A percentile compares a stretch with the other conserved stretches of the same genome.
Evolutionary conservation across 768 basidiomycete genomes (phyloP).

Genomic region (Harrya chromipes): DNA sequence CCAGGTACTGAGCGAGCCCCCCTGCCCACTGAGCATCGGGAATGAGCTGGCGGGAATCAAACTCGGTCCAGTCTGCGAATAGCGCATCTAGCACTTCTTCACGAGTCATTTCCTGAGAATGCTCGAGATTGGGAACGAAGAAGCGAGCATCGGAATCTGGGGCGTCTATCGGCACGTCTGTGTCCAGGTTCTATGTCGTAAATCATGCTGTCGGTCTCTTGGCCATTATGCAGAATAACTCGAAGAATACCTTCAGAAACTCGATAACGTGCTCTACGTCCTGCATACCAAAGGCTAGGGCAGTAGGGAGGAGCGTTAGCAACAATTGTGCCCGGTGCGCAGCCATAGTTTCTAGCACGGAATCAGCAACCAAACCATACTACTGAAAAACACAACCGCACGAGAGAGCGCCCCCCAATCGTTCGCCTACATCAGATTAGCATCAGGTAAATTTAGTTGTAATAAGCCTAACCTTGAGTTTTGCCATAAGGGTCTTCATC

Average conservation of each 20-base stretch:
- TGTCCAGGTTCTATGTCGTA: slow-evolving; percentile 49
- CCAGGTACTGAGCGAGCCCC: slow-evolving; percentile 39
- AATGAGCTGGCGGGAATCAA: slow-evolving; percentile 30
- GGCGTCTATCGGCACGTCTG: slow-evolving; percentile 38
- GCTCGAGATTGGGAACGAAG: slow-evolving; percentile 25
- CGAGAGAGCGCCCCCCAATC: slow-evolving; percentile 64
- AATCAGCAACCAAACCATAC: not conserved
- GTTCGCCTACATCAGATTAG: slow-evolving; percentile 41
- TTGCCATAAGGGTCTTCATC: slow-evolving; percentile 64
- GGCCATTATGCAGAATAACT: not conserved
- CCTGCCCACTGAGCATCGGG: slow-evolving; percentile 43
- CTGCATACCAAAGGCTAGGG: slow-evolving; percentile 47
- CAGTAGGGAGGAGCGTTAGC: slow-evolving; percentile 39
- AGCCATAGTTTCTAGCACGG: slow-evolving; percentile 41
- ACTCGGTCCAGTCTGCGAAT: slow-evolving; percentile 30
- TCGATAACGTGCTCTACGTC: slow-evolving; percentile 45
- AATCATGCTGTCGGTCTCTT: not conserved
- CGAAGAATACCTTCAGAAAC: slow-evolving; percentile 42
- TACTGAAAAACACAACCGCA: slow-evolving; percentile 24
- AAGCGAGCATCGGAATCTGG: slow-evolving; percentile 38
- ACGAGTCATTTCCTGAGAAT: slow-evolving; percentile 8
- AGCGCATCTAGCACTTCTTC: slow-evolving; percentile 17
- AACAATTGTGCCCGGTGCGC: slow-evolving; percentile 45
- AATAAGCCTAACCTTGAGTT: slow-evolving; percentile 48
- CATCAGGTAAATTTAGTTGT: not conserved